Base-by-base conservation (phyloP, 305 asterid genomes). In the Fraxinus greggii region DNA sequence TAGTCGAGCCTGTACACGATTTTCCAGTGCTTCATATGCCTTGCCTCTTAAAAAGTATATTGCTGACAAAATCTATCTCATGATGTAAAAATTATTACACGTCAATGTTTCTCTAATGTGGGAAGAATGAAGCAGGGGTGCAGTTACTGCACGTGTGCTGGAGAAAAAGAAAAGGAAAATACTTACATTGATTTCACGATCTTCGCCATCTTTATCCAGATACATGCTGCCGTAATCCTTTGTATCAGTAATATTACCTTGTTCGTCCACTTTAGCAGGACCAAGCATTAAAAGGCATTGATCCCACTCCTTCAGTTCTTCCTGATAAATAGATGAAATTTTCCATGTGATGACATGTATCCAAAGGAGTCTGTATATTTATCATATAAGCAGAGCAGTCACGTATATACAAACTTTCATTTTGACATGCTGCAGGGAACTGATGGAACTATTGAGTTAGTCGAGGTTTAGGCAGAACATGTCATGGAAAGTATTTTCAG, bases 271-370 rank as follows among this genome's bases (percentile, higher is more conserved):
- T 80, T 91, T 93, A 36, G 97, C 97, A 89, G 95, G 98, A 83
- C 98, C 99, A 75, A 97, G 97, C 98, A 95, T 95, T 78, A 87
- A 87, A 79, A 93, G 90, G 79, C 99, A 97, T 80, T 97, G 98
- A 88, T 95, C 98, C 99, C 99, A 97, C 91, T 97, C 98, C 89
- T 93, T 93, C 75, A 97, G 82, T 81, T 97, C 98, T 90, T 95
- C 99, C 99, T 97, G 88, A 83, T 70, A 81, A 23, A 81, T n/a
- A 79, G 19, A 70, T 72, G 80, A 21, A 77, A 77, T 35, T 10
- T 83, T 29, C 42, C 33, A 61, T 70, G 45, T 28, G 65, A 40
- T 24, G 77, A 26, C 38, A 54, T 40, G 69, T 4, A 76, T 75
- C 51, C 72, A 42, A 76, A 48, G 69, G 31, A 29, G 38, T 51